Percentiles rank a stretch among this genome's conserved stretches.
Conservation (phyloP, 2,329 filamentous ascomycete species). For the Venturia pyrina region DNA sequence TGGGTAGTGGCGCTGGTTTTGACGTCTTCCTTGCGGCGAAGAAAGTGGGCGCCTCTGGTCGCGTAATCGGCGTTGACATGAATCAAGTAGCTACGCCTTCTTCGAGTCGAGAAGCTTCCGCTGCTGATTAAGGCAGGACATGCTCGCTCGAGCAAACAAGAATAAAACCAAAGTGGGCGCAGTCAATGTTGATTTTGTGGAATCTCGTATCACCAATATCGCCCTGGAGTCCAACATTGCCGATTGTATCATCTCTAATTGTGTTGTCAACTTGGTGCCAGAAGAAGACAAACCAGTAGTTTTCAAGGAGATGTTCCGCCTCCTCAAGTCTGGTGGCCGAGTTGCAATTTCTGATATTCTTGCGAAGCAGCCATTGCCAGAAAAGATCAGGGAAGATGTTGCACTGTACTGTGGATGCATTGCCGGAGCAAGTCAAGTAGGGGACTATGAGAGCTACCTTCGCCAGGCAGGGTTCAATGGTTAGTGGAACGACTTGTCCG, state of each 20-base stretch:
- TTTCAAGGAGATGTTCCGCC: conserved; percentile 48
- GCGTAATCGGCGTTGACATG: conserved; percentile 50
- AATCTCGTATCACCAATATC: conserved; percentile 42
- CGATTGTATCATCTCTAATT: conserved; percentile 54
- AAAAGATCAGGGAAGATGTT: conserved; percentile 38
- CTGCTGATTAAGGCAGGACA: conserved; percentile 33
- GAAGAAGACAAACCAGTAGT: conserved; percentile 20
- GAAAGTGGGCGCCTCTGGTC: conserved; percentile 39
- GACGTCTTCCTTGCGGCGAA: conserved; percentile 46
- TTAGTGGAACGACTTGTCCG: conserved; percentile 18
- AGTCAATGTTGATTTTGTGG: conserved; percentile 42
- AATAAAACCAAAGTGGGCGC: conserved; percentile 31
- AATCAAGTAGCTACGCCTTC: conserved; percentile 35
- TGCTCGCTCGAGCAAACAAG: conserved; percentile 41
- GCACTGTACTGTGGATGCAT: conserved; percentile 52
- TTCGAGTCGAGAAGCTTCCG: neutral
- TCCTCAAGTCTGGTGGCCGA: conserved; percentile 48
- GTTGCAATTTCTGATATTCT: conserved; percentile 53
- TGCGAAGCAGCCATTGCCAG: conserved; percentile 38
- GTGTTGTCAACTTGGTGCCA: conserved; percentile 27
- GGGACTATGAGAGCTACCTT: conserved; percentile 44
- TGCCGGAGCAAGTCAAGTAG: conserved; percentile 44
- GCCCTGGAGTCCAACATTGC: conserved; percentile 32
- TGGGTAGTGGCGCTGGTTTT: conserved; percentile 49
- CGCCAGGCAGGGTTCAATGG: conserved; percentile 40